Base-by-base conservation (phyloP, 352 stramenopile genomes). In the Pythium periplocum region DNA sequence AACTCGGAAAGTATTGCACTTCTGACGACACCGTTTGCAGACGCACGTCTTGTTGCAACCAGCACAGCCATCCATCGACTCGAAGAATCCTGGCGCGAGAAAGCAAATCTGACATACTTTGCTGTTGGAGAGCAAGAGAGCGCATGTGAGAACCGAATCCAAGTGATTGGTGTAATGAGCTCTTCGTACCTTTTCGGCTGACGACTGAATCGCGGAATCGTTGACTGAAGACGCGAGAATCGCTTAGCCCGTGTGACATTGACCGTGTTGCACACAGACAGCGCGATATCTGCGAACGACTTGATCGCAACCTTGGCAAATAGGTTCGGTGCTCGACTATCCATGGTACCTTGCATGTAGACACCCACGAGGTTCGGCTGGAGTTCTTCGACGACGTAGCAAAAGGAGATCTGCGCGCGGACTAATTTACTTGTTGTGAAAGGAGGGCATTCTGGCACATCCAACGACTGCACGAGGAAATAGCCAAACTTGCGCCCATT, bases 311-410 rank as follows among this genome's bases (percentile, higher is more conserved):
- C 35, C 26, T 52, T 54, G 6, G 32, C 43, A 5, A 66, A 38
- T 17, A 66, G 47, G 32, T 46, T 48, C 4, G 48, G 48, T 4
- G 42, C 47, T 9, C 33, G 10, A 17, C 32, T 37, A 3, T 54
- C 42, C 42, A 66, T 61, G 45, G 10, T 55, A 10, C 59, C 59
- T 3, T n/a, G 50, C 52, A 66, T 57, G 59, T 61, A 66, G n/a
- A 66, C 38, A 11, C 59, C 59, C 26, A 66, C 37, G 30, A 57
- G 61, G 30, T 39, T 66, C 2, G 57, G 38, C 11, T 30, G 36
- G 9, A 59, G 33, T 38, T 66, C 59, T 44, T 66, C 59, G 34
- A 66, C 51, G 5, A 66, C 51, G 48, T 76, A 66, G 59, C 59
- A 66, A 7, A 61, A 41, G 12, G 58, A 61, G 3, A 55, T 39